Evolutionary conservation across 1,139 yeast species (phyloP), one percentile per base, ranked within the genome.

Genomic region (Zhuliangozyma blackwelliae): DNA sequence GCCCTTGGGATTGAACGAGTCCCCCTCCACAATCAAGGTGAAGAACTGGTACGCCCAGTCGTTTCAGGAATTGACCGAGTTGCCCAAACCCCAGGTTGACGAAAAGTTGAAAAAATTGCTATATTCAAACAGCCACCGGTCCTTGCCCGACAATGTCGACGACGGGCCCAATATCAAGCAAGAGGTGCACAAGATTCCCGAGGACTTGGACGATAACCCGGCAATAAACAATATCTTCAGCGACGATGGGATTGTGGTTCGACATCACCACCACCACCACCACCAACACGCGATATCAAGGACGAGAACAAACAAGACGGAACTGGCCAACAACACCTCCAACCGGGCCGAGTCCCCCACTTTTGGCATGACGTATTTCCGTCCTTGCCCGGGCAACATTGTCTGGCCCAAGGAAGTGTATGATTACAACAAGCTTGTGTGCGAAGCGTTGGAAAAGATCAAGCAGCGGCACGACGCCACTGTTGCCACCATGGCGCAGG

Each of bases 31-130:
- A 34, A 67, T 74, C 40, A 74, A 81, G 47, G 96, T 89, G 16
- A 76, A 82, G 45, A 80, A 86, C 54, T 89, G 96, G 96, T 89
- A 89, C 54, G 92, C 94, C 2, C 95, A 87, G 58, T 82, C 92
- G 12, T 89, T 88, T 57, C 89, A 87, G 50, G 96, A 88, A 52
- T 70, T 88, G 48, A 79, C 85, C 10, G 64, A 72, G 32, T 57
- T 78, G 37, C 75, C 75, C 7, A 71, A 72, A 43, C 83, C 83
- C 0, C 49, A 40, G 7, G 60, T 78, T 28, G 62, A 65, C 32
- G 69, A 60, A 2, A 61, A 63, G 31, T 56, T 76, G 44, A 52
- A 54, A 13, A 52, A 61, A 36, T 45, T 75, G 37, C 57, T 77
- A 40, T 58, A 51, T 41, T 46, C 47, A 16, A 50, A 52, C 35